Conservation (phyloP, 2,329 filamentous ascomycete genomes). For the Botrytis deweyae region DNA sequence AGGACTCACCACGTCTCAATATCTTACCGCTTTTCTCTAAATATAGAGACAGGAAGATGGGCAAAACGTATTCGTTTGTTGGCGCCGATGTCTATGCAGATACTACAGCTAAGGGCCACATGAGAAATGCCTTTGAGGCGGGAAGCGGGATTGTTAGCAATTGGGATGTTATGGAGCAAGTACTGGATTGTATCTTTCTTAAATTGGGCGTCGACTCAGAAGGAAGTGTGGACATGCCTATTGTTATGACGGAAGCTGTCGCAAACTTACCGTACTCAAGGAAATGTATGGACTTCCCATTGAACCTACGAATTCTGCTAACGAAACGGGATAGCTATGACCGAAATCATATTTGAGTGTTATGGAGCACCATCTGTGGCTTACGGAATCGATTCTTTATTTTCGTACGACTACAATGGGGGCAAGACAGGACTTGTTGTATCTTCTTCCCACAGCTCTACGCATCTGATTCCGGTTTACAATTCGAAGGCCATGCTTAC, state of each 20-base stretch:
- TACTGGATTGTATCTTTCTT: constrained; percentile 91
- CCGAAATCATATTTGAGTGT: constrained; percentile 94
- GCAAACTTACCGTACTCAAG: constrained; percentile 87
- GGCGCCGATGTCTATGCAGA: constrained; percentile 93
- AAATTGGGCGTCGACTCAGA: constrained; percentile 85
- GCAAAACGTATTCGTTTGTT: constrained; percentile 88
- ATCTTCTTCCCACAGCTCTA: constrained; percentile 89
- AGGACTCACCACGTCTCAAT: constrained; percentile 73
- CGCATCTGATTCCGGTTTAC: constrained; percentile 91
- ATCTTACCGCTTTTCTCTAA: constrained; percentile 90
- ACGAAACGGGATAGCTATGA: constrained; percentile 69
- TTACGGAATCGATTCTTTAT: constrained; percentile 94
- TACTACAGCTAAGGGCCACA: constrained; percentile 85
- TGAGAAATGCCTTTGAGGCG: constrained; percentile 86
- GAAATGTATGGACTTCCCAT: constrained; percentile 62
- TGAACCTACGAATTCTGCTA: constrained; percentile 28
- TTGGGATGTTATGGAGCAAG: constrained; percentile 96
- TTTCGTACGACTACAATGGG: constrained; percentile 86
- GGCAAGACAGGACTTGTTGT: constrained; percentile 85
- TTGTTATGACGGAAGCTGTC: constrained; percentile 94
- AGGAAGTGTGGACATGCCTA: constrained; percentile 76
- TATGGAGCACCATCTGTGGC: constrained; percentile 87
- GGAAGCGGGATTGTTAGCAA: constrained; percentile 91
- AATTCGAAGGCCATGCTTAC: constrained; percentile 80
- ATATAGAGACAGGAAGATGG: constrained; percentile 91